Evolutionary conservation across 805 yeast genomes (phyloP).

Genomic region (Teunomyces atbi): DNA sequence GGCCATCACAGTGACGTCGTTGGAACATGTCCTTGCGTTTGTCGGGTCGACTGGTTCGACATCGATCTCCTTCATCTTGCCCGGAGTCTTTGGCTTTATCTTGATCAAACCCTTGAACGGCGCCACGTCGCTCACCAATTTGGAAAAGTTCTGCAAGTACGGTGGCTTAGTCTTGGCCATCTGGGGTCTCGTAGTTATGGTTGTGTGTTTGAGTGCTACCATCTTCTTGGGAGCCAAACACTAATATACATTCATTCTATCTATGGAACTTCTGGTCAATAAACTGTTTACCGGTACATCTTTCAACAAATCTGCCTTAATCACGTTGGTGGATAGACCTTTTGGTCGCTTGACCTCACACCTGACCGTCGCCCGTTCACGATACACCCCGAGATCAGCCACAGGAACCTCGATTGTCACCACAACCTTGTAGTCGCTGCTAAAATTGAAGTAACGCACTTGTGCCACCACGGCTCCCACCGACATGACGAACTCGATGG

Average conservation of each 20-base stretch:
- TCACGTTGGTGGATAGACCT: neutral
- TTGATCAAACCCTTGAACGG: conserved; percentile 41
- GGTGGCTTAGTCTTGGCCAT: conserved; percentile 45
- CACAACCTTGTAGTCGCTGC: conserved; percentile 12
- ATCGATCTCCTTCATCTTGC: conserved; percentile 71
- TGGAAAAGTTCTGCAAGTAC: conserved; percentile 33
- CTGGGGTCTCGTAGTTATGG: conserved; percentile 58
- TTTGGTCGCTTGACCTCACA: neutral
- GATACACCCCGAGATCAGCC: neutral
- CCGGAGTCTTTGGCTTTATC: conserved; percentile 73
- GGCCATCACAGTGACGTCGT: conserved; percentile 59
- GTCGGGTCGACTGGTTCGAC: conserved; percentile 87
- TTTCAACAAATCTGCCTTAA: conserved; percentile 1
- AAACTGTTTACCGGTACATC: conserved; percentile 1
- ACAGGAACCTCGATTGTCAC: conserved; percentile 5
- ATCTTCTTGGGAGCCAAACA: conserved; percentile 42
- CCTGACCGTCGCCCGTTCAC: neutral
- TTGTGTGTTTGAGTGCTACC: conserved; percentile 51
- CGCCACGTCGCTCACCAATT: conserved; percentile 20
- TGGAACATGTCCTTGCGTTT: conserved; percentile 66
- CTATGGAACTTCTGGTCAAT: neutral
- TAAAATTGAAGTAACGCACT: conserved; percentile 16
- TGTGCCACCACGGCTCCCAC: conserved; percentile 9
- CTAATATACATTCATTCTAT: conserved; percentile 12
- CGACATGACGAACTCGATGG: conserved; percentile 15